A percentile compares a stretch with the other conserved stretches of the same genome.
Evolutionary conservation across 2,329 filamentous ascomycete genomes (phyloP).

Genomic region (Aureobasidium sp.): DNA sequence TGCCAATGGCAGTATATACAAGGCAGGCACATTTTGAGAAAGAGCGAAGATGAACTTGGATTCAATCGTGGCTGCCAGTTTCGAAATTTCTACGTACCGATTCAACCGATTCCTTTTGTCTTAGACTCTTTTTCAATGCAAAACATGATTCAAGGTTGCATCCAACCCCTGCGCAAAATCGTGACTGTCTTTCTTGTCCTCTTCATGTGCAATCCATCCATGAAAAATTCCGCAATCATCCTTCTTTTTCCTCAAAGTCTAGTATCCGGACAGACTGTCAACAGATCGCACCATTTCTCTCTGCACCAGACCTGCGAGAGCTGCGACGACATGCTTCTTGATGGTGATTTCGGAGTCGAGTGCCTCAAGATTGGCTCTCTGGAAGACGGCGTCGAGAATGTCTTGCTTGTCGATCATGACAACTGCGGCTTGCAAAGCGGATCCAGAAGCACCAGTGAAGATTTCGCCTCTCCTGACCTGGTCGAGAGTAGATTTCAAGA

Average conservation of each 20-base stretch:
- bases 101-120: background rate
- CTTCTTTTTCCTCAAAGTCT: background rate
- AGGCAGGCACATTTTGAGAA: background rate
- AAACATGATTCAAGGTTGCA: background rate
- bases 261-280: background rate
- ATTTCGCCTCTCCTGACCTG: background rate
- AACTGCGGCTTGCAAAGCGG: background rate
- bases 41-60: background rate
- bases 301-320: background rate
- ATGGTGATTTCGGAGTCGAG: background rate
- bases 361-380: conserved; percentile 3
- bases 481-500: background rate
- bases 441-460: background rate
- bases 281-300: background rate
- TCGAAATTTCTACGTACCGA: background rate
- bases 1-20: background rate
- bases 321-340: conserved; percentile 2
- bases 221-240: no score
- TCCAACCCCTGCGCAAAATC: background rate
- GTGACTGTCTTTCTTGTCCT: background rate
- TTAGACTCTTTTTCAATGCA: background rate
- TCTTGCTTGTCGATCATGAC: background rate
- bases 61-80: background rate
- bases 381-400: background rate
- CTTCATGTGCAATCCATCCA: background rate